Conservation (phyloP, 164 flowering plant genomes). For the Tetracentron sinense region DNA sequence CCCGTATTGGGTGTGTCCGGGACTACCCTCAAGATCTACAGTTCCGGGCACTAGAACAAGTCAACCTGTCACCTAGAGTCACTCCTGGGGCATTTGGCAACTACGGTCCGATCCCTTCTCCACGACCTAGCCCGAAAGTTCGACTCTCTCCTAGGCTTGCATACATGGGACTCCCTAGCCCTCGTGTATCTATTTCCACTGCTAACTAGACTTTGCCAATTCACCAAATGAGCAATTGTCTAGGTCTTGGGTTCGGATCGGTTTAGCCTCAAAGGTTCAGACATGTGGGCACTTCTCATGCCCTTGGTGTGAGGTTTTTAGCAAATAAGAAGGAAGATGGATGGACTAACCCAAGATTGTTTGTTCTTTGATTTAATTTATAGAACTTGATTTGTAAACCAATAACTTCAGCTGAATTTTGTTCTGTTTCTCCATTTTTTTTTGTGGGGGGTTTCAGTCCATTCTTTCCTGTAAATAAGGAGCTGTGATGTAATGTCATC, state of each 20-base stretch:
- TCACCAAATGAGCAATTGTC: neutral
- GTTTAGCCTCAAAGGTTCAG: too few species aligned
- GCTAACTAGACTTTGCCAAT: constrained; percentile 9
- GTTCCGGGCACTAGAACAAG: constrained; percentile 68
- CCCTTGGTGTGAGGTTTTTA: constrained; percentile 57
- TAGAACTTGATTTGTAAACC: too few species aligned
- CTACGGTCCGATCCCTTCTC: constrained; percentile 68
- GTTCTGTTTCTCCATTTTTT: too few species aligned
- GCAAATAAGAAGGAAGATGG: neutral
- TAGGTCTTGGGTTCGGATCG: neutral
- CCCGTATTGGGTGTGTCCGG: constrained; percentile 77
- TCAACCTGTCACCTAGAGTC: constrained; percentile 59
- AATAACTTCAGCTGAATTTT: too few species aligned
- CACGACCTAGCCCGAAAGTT: constrained; percentile 68
- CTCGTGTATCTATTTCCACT: constrained; percentile 24
- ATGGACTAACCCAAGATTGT: neutral
- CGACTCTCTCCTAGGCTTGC: constrained; percentile 75
- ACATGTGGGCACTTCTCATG: neutral
- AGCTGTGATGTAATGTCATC: too few species aligned
- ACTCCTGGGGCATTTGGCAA: constrained; percentile 19
- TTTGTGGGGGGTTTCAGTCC: neutral
- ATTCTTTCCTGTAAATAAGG: too few species aligned
- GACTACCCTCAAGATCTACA: constrained; percentile 77
- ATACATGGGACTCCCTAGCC: constrained; percentile 81
- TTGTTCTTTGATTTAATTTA: neutral